Evolutionary conservation across 805 yeast genomes (phyloP).

Genomic region (Groenewaldozyma tartarivorans): DNA sequence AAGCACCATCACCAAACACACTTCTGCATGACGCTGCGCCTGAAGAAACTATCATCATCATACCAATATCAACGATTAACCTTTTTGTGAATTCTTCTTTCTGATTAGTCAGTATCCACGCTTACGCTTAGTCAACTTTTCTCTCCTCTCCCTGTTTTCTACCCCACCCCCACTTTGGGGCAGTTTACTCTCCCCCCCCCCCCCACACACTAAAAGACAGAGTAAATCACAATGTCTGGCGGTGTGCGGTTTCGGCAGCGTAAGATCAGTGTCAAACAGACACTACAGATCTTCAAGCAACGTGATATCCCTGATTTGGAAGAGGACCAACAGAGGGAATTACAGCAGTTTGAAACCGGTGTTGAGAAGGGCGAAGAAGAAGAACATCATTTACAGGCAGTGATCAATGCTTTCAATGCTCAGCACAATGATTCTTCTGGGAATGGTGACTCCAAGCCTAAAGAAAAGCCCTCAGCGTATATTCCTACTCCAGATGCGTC

Average conservation of each 20-base stretch:
- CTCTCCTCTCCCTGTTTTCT: too few relatives aligned
- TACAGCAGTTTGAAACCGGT: conserved; percentile 90
- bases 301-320: conserved; percentile 75
- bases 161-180: too few relatives aligned
- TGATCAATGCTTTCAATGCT: conserved; percentile 68
- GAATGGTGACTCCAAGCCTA: background rate
- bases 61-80: too few relatives aligned
- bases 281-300: conserved; percentile 66
- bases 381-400: conserved; percentile 90
- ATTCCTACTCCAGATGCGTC: conserved; percentile 98
- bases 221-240: conserved; percentile 8
- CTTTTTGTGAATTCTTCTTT: too few relatives aligned
- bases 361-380: conserved; percentile 97
- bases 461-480: conserved; percentile 45
- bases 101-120: too few relatives aligned
- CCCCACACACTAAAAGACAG: too few relatives aligned
- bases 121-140: too few relatives aligned
- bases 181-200: too few relatives aligned
- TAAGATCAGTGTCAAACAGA: conserved; percentile 86
- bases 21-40: too few relatives aligned
- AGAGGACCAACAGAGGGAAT: conserved; percentile 71
- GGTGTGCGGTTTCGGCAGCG: conserved; percentile 82
- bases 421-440: conserved; percentile 28
- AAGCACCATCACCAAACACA: too few relatives aligned
- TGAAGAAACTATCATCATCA: too few relatives aligned